Evolutionary conservation across 2,329 filamentous ascomycete genomes (phyloP), one percentile per base, ranked within the genome.

Genomic region (Furcasterigmium sp.): DNA sequence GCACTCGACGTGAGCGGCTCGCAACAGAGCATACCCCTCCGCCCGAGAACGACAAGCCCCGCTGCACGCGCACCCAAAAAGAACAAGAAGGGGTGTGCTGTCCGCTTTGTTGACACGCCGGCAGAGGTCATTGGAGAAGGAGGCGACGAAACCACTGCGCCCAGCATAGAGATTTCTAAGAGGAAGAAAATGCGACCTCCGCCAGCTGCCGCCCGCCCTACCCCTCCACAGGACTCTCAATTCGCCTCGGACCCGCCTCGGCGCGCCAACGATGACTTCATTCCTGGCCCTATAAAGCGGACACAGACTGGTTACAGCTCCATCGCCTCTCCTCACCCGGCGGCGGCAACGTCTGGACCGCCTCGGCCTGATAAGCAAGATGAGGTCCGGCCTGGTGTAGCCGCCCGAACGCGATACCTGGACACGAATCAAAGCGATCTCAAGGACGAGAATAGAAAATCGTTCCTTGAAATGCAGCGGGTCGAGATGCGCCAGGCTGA

Each of bases 51-150:
- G 17, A 62, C 60, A 53, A 74, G 67, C 49, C 67, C 72, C 21
- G 18, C 29, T n/a, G 17, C 7, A 4, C 39, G 39, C 20, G 20
- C 29, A 3, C 67, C 66, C 18, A 66, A 65, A 19, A 70, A 65
- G 40, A 80, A 66, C 40, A 79, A 76, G 57, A 87, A 87, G 62
- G 85, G 85, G 9, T 69, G 93, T 48, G 70, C 70, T 5, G 91
- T 96, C 28, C 79, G 74, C 44, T 96, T 96, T 56, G 77, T 76
- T 41, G 80, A 87, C 52, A 76, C 75, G 9, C 72, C 76, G 43
- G 90, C 91, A 7, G 85, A 89, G 37, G 65, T 95, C 48, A 96
- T 97, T 56, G 91, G 91, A 37, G 84, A 91, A 62, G 91, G 91
- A 45, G 91, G 91, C 26, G 91, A 96, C 56, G 90, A 95, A 61